Base-by-base conservation (phyloP, 2,329 filamentous ascomycete species). In the Intubia oerlemansii region DNA sequence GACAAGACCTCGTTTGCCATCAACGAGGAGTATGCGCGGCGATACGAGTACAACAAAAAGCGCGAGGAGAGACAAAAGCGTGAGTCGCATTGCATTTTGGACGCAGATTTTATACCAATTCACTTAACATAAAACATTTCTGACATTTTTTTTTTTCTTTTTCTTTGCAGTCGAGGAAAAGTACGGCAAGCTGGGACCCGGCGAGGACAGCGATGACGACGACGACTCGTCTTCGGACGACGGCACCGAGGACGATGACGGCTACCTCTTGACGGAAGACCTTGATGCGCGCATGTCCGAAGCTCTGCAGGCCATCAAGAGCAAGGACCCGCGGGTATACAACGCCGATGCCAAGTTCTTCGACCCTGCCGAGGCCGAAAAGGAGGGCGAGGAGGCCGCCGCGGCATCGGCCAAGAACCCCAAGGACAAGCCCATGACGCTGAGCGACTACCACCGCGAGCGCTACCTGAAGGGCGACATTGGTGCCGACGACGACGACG, bases 41-140 rank as follows among this genome's bases (percentile, higher is more conserved):
- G 80, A 23, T 95, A 92, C 42, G 88, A 98, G 50, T 66, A 95
- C 54, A 98, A 98, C 55, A 93, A 95, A 57, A 92, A 92, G 56
- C 68, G 85, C 33, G 84, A 91, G 46, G 88, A 98, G 48, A 56
- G 70, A 37, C 73, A 82, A 11, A 62, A 66, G 44, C 49, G 73
- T 77, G 44, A 42, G 66, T 32, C 3, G 2, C 51, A 17, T 11
- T 12, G 12, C 24, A n/a, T 21, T 24, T 17, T n/a, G n/a, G n/a
- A n/a, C n/a, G n/a, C n/a, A n/a, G n/a, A 2, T 10, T 16, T 19
- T 14, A 10, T 12, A 18, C 10, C 7, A 6, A 11, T 10, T 11
- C 3, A 5, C n/a, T 11, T 14, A 6, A 7, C 5, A 30, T 32
- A 14, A 32, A n/a, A n/a, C 19, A 8, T 8, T 21, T 21, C 19